Evolutionary conservation across 345 rosid genomes (phyloP).

Genomic region (Balakata baccata): DNA sequence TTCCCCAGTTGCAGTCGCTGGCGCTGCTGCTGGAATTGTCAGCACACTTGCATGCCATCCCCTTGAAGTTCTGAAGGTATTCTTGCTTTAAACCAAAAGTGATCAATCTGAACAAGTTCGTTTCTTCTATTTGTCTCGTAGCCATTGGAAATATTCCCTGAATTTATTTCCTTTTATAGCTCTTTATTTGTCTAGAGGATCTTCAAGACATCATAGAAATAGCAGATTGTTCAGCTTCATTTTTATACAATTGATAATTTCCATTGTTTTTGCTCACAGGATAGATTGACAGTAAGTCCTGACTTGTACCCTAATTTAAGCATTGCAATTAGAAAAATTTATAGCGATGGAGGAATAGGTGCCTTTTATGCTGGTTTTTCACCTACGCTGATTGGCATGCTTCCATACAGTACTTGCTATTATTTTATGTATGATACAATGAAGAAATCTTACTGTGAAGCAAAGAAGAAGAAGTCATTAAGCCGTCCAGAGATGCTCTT

Average conservation of each 20-base stretch:
- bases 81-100: not conserved
- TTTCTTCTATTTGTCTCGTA: not conserved
- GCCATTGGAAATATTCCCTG: too few relatives aligned
- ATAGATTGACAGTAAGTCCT: constrained; percentile 85
- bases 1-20: constrained; percentile 90
- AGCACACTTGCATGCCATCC: constrained; percentile 96
- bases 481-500: constrained; percentile 91
- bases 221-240: too few relatives aligned
- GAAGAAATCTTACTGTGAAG: constrained; percentile 66
- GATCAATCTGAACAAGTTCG: not conserved
- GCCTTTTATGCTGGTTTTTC: constrained; percentile 80
- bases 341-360: constrained; percentile 76
- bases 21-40: constrained; percentile 92
- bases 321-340: constrained; percentile 70
- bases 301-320: constrained; percentile 76
- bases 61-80: constrained; percentile 96
- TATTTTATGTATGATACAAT: constrained; percentile 86
- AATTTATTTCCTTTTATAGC: not conserved
- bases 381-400: constrained; percentile 42
- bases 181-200: too few relatives aligned
- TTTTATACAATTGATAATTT: not conserved
- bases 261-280: constrained; percentile 48
- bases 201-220: too few relatives aligned
- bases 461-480: constrained; percentile 74
- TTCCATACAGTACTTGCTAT: constrained; percentile 20